These are phyloP conservation scores for Tylopilus felleus DNA, from an alignment of 768 basidiomycete genomes.

Conservation along the genomic window DNA sequence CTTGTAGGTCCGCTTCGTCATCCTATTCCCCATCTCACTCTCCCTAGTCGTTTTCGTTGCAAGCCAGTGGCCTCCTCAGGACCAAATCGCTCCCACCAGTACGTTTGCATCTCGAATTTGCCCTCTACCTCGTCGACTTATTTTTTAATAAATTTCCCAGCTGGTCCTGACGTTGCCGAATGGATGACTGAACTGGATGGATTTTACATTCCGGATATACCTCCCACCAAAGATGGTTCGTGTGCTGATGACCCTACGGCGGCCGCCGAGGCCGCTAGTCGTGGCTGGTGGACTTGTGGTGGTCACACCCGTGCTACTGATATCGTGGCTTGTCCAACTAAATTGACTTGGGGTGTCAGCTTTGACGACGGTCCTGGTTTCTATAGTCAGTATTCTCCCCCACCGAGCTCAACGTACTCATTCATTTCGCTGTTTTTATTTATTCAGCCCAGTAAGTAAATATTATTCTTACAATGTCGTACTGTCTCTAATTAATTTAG, in stretches of 20 bases:
- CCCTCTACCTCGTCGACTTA: not conserved
- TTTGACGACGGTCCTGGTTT: conserved; percentile 87
- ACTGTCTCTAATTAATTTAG: conserved; percentile 31
- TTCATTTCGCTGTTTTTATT: not conserved
- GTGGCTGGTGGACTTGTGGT: conserved; percentile 93
- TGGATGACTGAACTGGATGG: conserved; percentile 81
- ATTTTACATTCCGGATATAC: conserved; percentile 61
- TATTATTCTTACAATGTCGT: not conserved
- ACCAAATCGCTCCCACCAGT: conserved; percentile 60
- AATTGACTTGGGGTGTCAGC: conserved; percentile 75
- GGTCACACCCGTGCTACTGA: conserved; percentile 57
- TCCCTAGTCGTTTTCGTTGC: conserved; percentile 42
- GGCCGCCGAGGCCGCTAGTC: conserved; percentile 51
- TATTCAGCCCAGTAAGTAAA: conserved; percentile 48
- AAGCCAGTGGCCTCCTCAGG: conserved; percentile 59
- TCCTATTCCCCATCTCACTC: not conserved
- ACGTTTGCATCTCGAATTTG: conserved; percentile 11
- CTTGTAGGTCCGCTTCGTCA: conserved; percentile 41
- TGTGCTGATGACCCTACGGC: conserved; percentile 59
- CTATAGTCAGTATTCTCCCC: conserved; percentile 56
- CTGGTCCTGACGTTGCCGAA: conserved; percentile 48
- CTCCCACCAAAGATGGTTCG: conserved; percentile 63
- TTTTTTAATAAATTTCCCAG: not conserved
- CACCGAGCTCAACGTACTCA: not conserved
- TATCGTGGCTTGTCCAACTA: conserved; percentile 64